A percentile compares a stretch with the other conserved stretches of the same genome.
These are phyloP conservation scores for Microsporum canis DNA, from an alignment of 2,329 filamentous ascomycete genomes.

Conservation along the genomic window DNA sequence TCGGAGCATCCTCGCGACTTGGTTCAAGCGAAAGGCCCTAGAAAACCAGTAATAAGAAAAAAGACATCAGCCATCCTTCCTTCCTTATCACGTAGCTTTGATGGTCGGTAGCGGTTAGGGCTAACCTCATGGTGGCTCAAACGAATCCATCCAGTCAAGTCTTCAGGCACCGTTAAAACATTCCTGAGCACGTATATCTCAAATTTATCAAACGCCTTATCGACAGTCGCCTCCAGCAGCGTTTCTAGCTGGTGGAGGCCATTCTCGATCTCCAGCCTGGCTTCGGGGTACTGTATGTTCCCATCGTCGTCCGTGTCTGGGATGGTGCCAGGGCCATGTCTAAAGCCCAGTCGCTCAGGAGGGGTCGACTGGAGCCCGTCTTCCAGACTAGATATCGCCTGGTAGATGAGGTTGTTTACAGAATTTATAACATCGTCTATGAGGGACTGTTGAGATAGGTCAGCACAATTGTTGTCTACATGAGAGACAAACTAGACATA, in stretches of 20 bases:
- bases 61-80: not conserved
- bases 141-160: slow-evolving; percentile 64
- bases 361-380: slow-evolving; percentile 63
- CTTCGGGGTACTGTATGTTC: slow-evolving; percentile 38
- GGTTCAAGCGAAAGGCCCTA: slow-evolving; percentile 30
- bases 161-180: slow-evolving; percentile 60
- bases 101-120: not conserved
- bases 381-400: slow-evolving; percentile 79
- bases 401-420: slow-evolving; percentile 85
- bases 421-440: slow-evolving; percentile 98
- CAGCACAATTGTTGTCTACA: not conserved
- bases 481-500: slow-evolving; percentile 39
- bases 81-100: not conserved
- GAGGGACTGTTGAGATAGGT: slow-evolving; percentile 54
- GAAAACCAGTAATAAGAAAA: not conserved
- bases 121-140: slow-evolving; percentile 72
- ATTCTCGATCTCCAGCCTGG: slow-evolving; percentile 67
- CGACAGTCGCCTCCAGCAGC: slow-evolving; percentile 65
- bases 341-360: slow-evolving; percentile 72
- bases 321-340: slow-evolving; percentile 35
- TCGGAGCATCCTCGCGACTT: slow-evolving; percentile 37
- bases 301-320: slow-evolving; percentile 38
- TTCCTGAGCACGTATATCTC: slow-evolving; percentile 87
- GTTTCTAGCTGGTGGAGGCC: slow-evolving; percentile 79
- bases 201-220: slow-evolving; percentile 75